Percentiles rank a stretch among this genome's conserved stretches.
Conservation (phyloP, 495 filamentous ascomycete species). For the Elasticomyces elasticus region DNA sequence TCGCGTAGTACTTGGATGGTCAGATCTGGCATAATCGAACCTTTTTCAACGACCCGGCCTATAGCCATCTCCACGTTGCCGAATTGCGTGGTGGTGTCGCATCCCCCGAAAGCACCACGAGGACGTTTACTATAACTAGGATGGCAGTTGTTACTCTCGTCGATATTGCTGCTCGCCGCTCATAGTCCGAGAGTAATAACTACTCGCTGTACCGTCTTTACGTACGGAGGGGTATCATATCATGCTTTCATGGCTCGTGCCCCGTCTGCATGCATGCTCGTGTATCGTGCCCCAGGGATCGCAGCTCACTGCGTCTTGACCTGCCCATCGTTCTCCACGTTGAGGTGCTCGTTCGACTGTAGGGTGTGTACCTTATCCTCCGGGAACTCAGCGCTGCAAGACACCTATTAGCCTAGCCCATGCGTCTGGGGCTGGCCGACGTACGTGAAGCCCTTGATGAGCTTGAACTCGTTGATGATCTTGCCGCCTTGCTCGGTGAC, state of each 20-base stretch:
- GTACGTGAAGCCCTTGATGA: conserved; percentile 90
- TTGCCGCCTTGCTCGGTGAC: conserved; percentile 62
- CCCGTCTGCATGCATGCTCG: no score
- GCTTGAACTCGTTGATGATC: conserved; percentile 69
- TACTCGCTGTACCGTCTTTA: background rate
- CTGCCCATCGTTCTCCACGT: conserved; percentile 64
- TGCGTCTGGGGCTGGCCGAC: conserved; percentile 23
- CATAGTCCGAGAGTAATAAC: no score
- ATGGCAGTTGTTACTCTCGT: no score
- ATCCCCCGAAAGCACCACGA: no score
- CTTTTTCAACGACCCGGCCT: no score
- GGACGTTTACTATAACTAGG: no score
- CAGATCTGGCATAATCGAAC: no score
- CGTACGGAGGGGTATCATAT: background rate
- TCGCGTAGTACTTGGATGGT: no score
- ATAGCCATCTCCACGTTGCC: no score
- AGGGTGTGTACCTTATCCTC: conserved; percentile 54
- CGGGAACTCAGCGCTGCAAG: conserved; percentile 59
- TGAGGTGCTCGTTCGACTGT: conserved; percentile 54
- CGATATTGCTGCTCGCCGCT: no score
- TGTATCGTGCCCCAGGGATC: background rate
- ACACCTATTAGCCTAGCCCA: background rate
- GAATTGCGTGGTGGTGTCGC: no score
- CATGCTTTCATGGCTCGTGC: background rate
- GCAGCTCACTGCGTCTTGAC: conserved; percentile 57